phyloP scores from a whole-genome alignment of 2,329 filamentous ascomycete species.

The Trichoderma aggressivum region DNA sequence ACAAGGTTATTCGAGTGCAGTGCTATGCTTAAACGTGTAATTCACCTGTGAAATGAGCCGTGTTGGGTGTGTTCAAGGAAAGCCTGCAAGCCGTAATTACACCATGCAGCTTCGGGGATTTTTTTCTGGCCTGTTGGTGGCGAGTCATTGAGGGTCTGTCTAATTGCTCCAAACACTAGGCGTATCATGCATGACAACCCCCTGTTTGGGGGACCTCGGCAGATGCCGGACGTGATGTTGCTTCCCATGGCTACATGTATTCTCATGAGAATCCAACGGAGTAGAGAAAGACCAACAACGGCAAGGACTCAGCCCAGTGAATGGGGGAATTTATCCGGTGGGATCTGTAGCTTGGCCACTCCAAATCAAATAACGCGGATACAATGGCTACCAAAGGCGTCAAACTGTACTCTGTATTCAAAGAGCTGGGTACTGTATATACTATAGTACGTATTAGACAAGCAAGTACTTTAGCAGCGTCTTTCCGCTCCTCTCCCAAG shows the following conservation, averaged over 20 bases:
- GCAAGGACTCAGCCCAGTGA: not conserved
- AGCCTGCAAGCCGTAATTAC: not conserved
- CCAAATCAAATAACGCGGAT: no score
- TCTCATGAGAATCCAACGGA: not conserved
- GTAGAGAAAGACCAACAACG: not conserved
- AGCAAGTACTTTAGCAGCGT: not conserved
- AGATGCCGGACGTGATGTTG: not conserved
- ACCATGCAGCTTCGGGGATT: not conserved
- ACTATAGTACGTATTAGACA: no score
- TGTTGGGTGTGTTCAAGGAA: not conserved
- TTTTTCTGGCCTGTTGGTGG: not conserved
- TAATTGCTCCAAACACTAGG: not conserved
- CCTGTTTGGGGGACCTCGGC: not conserved
- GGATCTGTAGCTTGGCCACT: not conserved
- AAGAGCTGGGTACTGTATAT: no score
- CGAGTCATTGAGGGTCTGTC: slow-evolving; percentile 4
- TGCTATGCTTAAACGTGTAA: not conserved
- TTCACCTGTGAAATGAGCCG: not conserved
- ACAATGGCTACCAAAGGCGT: no score
- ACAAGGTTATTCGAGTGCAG: not conserved
- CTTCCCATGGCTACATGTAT: not conserved
- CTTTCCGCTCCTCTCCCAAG: no score
- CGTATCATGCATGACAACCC: slow-evolving; percentile 4
- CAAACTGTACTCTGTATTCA: no score
- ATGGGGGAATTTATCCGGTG: not conserved